Base-by-base conservation (phyloP, 1,139 yeast genomes). In the Petasospora rhodanensis region DNA sequence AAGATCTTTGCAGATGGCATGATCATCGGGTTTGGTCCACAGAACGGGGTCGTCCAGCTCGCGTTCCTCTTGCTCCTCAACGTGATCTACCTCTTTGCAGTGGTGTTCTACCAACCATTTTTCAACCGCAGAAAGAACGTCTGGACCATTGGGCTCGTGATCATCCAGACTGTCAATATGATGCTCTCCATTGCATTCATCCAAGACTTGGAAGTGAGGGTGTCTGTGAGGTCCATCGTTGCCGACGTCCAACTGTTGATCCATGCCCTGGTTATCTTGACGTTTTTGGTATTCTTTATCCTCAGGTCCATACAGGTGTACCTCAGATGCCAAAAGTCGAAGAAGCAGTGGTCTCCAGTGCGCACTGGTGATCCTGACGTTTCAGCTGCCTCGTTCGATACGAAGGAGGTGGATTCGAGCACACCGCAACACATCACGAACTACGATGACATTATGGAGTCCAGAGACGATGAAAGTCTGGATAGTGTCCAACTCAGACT, bases 21-120 rank as follows among this genome's bases (percentile, higher is more conserved):
- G 13, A 52, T 70, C 1, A 59, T 74, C 29, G 75, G 76, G 1
- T 49, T 63, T 18, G 40, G 71, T 17, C 76, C 71, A 40, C 38
- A 43, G 5, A 52, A 56, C 38, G 79, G 79, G 0, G 36, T 57
- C 3, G 65, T 61, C 4, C 79, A 74, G 44, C 68, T 73, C 1
- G 41, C 56, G 2, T 34, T 64, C n/a, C 50, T 73, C 26, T 53
- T 69, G 6, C 44, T 62, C 1, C 22, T 65, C 3, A 73, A 72
- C 40, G 40, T 59, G 15, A 16, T 55, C 4, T 62, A 64, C 29
- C 45, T 69, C 22, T 28, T 59, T 1, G 34, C 59, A 5, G 42
- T 71, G 23, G 38, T 68, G 13, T 26, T 50, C 1, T 42, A 58
- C 34, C 56, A 61, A 28, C 80, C 80, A 1, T 64, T 58, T 40